Percentiles rank a stretch among this genome's conserved stretches.
phyloP scores from a whole-genome alignment of 2,329 filamentous ascomycete species.

The Ophiostoma tasmaniense region DNA sequence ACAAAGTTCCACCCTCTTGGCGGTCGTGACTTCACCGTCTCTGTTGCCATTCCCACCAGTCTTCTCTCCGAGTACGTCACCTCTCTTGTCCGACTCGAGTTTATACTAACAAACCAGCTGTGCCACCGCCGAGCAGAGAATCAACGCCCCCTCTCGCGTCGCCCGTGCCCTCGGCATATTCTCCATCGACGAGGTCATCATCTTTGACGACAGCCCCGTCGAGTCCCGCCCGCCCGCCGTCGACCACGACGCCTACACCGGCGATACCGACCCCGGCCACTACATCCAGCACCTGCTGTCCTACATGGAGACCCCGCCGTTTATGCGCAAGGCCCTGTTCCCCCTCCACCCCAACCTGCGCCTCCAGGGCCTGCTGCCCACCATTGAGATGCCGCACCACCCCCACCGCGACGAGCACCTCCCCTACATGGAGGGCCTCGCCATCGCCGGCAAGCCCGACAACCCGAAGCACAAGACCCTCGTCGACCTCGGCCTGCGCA shows the following conservation, averaged over 20 bases:
- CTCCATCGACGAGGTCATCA: conserved; percentile 72
- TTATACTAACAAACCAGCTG: conserved; percentile 39
- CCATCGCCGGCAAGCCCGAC: conserved; percentile 39
- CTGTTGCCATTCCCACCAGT: conserved; percentile 69
- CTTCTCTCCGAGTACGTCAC: conserved; percentile 60
- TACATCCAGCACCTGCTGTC: conserved; percentile 71
- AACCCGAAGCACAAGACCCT: conserved; percentile 38
- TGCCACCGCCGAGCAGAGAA: conserved; percentile 66
- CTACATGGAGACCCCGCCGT: conserved; percentile 77
- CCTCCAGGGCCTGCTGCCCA: conserved; percentile 64
- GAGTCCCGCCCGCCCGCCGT: conserved; percentile 39
- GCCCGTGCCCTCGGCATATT: conserved; percentile 77
- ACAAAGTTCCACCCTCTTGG: conserved; percentile 57
- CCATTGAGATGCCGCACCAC: conserved; percentile 79
- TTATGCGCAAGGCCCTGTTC: conserved; percentile 68
- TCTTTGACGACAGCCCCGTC: conserved; percentile 62
- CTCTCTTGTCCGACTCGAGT: background rate
- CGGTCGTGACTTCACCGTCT: conserved; percentile 64
- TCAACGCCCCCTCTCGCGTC: conserved; percentile 62
- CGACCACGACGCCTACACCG: conserved; percentile 52
- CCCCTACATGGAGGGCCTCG: conserved; percentile 70
- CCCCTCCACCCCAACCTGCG: conserved; percentile 70
- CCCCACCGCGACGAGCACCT: conserved; percentile 68
- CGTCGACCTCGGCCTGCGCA: conserved; percentile 50
- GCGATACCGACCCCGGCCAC: conserved; percentile 65